Conservation (phyloP, 1,284 basidiomycete species). For the Apiotrichum sp. region DNA sequence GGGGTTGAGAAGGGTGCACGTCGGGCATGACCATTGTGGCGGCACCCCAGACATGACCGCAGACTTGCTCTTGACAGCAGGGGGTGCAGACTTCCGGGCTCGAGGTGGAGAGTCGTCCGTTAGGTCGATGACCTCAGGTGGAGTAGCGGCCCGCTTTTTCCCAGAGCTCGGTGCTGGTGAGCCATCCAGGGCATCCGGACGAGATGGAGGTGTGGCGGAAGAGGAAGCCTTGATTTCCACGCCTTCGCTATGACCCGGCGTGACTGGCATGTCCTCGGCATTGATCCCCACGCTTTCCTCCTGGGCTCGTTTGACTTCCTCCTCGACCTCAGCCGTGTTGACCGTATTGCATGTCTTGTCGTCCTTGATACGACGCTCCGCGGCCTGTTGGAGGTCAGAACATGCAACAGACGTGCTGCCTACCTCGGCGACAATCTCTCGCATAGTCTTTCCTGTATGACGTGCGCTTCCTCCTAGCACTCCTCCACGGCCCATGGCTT, state of each 20-base stretch:
- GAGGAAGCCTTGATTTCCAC: too few relatives aligned
- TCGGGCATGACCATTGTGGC: constrained; percentile 58
- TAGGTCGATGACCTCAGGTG: background rate
- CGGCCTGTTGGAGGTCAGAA: constrained; percentile 55
- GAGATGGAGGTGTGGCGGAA: too few relatives aligned
- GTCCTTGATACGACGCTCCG: constrained; percentile 65
- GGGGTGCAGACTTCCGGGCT: background rate
- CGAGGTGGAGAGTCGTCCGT: background rate
- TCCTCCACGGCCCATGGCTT: constrained; percentile 55
- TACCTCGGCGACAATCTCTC: constrained; percentile 70
- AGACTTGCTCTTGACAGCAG: background rate
- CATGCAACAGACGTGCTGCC: constrained; percentile 24
- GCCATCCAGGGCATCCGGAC: background rate
- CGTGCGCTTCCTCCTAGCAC: constrained; percentile 36
- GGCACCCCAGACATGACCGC: background rate
- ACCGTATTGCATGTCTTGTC: constrained; percentile 59
- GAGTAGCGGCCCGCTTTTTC: background rate
- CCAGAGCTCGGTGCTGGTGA: background rate
- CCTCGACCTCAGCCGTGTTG: constrained; percentile 52
- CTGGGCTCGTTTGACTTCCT: constrained; percentile 64
- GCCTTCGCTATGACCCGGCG: too few relatives aligned
- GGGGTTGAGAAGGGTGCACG: constrained; percentile 66
- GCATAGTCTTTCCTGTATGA: constrained; percentile 52
- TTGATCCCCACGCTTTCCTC: constrained; percentile 59
- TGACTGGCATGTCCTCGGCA: constrained; percentile 51